Conservation (phyloP, 1,284 basidiomycete species). For the Austroboletus novae-zelandiae region DNA sequence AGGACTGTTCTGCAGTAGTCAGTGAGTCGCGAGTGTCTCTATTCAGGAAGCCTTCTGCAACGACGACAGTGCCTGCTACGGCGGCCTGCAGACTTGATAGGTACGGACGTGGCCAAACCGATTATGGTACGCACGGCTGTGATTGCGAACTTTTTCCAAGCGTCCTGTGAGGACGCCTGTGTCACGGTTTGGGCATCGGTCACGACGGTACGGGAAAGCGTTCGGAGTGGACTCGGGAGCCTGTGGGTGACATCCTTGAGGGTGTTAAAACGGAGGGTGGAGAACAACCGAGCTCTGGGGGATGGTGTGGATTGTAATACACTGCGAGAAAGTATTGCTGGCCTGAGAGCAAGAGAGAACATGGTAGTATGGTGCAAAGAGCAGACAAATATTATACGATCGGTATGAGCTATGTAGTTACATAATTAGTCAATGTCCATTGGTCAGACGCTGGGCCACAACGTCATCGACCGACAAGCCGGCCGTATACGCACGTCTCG, state of each 20-base stretch:
- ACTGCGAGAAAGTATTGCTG: constrained; percentile 31
- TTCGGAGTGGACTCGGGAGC: constrained; percentile 20
- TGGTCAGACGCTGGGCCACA: constrained; percentile 5
- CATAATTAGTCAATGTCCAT: constrained; percentile 15
- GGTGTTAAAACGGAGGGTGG: constrained; percentile 3
- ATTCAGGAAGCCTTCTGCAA: constrained; percentile 67
- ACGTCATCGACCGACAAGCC: constrained; percentile 15
- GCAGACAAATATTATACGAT: background rate
- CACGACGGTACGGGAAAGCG: constrained; percentile 37
- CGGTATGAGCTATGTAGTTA: too few species aligned
- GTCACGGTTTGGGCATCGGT: constrained; percentile 44
- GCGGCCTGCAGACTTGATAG: constrained; percentile 45
- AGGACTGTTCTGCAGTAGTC: constrained; percentile 57
- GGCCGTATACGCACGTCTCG: too few species aligned
- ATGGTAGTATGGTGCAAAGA: constrained; percentile 22
- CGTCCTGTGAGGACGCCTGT: constrained; percentile 37
- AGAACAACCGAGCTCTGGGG: constrained; percentile 11
- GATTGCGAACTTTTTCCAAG: constrained; percentile 50
- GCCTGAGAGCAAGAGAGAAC: constrained; percentile 32
- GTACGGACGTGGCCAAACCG: background rate
- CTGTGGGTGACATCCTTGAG: constrained; percentile 22
- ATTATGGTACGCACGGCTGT: constrained; percentile 41
- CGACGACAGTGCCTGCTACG: constrained; percentile 66
- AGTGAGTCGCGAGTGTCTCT: constrained; percentile 74
- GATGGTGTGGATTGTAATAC: constrained; percentile 22